Base-by-base conservation (phyloP, 176 grass and related monocot species). In the Pontederia crassipes region DNA sequence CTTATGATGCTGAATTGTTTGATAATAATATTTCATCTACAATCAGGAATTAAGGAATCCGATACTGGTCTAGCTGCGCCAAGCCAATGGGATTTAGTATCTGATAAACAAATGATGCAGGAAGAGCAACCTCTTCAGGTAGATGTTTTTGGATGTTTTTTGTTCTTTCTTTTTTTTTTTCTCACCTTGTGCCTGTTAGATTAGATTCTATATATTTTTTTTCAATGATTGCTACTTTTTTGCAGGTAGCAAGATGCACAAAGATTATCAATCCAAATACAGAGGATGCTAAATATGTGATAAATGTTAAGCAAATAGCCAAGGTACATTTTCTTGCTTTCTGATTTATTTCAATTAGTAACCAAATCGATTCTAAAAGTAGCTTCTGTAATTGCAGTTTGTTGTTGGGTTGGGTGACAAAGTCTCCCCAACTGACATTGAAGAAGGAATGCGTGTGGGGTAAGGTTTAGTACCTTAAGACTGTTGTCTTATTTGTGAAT, bases 41-140 rank as follows among this genome's bases (percentile, higher is more conserved):
- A 59, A 59, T 32, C 18, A 95, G 90, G 90, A 65, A 95, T 95
- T 55, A 95, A 95, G 67, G 90, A 95, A 65, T 95, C 90, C 52
- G 90, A 95, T 74, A 95, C 90, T 69, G 86, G 90, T 17, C 63
- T 95, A 40, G 90, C 90, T 71, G 65, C 90, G 54, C 90, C 90
- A 53, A 87, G 86, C 74, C 86, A 95, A 35, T 95, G 90, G 90
- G 90, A 95, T 74, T 66, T 95, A 9, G 90, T 95, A 17, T 95
- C 90, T 7, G 90, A 95, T 10, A 95, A 95, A 8, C 90, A 95
- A 20, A 95, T 95, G 90, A 95, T 95, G 90, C 90, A 95, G 12
- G 90, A 95, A 27, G 86, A 95, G 49, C 90, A 95, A 28, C 90
- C 86, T 1, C 51, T 95, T 57, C 90, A 95, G 54, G 90, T 95